phyloP scores from a whole-genome alignment of 495 filamentous ascomycete species.

The Mytilinidion resinicola region DNA sequence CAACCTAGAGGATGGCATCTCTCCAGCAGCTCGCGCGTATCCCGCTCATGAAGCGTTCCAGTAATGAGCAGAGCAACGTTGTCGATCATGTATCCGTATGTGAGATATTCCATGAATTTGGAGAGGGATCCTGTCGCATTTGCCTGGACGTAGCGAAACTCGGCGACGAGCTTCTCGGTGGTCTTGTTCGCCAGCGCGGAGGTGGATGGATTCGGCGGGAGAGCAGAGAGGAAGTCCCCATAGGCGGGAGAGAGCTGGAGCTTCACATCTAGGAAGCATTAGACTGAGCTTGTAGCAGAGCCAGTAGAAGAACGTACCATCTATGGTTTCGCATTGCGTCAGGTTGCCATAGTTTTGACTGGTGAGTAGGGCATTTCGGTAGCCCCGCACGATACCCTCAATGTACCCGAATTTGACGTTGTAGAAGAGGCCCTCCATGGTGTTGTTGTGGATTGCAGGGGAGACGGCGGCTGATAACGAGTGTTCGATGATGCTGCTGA shows the following conservation, averaged over 20 bases:
- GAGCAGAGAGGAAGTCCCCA: conserved; percentile 90
- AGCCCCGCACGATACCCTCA: conserved; percentile 93
- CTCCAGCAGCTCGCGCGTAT: conserved; percentile 91
- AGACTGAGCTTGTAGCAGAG: not conserved
- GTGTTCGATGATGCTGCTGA: not conserved
- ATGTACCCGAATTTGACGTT: conserved; percentile 97
- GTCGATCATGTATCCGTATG: conserved; percentile 99
- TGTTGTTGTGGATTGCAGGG: conserved; percentile 9
- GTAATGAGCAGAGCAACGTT: conserved; percentile 98
- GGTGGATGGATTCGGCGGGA: conserved; percentile 95
- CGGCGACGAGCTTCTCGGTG: conserved; percentile 94
- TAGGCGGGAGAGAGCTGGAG: conserved; percentile 94
- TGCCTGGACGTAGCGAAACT: conserved; percentile 92
- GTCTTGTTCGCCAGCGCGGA: conserved; percentile 90
- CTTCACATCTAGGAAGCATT: conserved; percentile 69
- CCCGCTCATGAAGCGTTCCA: conserved; percentile 93
- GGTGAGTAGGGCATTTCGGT: conserved; percentile 89
- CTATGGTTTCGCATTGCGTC: conserved; percentile 96
- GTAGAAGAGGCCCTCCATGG: conserved; percentile 93
- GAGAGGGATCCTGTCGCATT: conserved; percentile 85
- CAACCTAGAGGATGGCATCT: conserved; percentile 95
- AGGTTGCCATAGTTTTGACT: conserved; percentile 90
- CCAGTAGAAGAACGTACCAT: conserved; percentile 56
- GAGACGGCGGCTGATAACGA: conserved; percentile 1
- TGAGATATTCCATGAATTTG: conserved; percentile 94